Percentiles rank a stretch among this genome's conserved stretches.
Conservation (phyloP, 164 flowering plant species). For the Piper betle region DNA sequence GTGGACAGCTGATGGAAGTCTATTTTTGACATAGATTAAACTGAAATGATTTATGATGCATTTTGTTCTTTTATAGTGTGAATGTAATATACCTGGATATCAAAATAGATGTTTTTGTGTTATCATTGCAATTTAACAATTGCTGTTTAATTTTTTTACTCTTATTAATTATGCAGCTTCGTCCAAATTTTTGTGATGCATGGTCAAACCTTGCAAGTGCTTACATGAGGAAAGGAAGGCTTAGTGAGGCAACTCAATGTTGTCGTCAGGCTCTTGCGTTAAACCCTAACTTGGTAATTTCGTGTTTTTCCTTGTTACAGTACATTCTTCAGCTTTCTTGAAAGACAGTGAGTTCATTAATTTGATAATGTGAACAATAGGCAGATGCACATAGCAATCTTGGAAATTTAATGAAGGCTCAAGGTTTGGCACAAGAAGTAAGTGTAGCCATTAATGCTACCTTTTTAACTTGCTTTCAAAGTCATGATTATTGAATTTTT, state of each 20-base stretch:
- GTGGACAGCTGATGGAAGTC: no score
- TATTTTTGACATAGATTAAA: no score
- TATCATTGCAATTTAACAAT: background rate
- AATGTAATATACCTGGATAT: background rate
- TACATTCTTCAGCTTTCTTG: background rate
- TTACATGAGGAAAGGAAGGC: slow-evolving; percentile 94
- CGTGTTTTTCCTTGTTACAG: background rate
- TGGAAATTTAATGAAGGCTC: slow-evolving; percentile 93
- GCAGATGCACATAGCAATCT: slow-evolving; percentile 97
- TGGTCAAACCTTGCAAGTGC: slow-evolving; percentile 99
- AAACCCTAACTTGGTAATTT: slow-evolving; percentile 71
- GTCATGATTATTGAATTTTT: no score
- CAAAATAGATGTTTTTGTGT: background rate
- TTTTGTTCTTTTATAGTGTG: no score
- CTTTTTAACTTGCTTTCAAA: no score
- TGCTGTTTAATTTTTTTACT: background rate
- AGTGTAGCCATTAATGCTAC: slow-evolving; percentile 7
- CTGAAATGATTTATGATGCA: no score
- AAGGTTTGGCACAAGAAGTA: slow-evolving; percentile 91
- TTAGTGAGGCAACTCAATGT: slow-evolving; percentile 86
- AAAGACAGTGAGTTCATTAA: background rate
- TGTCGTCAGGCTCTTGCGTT: slow-evolving; percentile 95
- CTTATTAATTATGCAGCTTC: slow-evolving; percentile 42
- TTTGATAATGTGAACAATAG: slow-evolving; percentile 18
- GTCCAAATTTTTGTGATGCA: slow-evolving; percentile 97